Base-by-base conservation (phyloP, 2,329 filamentous ascomycete genomes). In the Parafenestella ontariensis region DNA sequence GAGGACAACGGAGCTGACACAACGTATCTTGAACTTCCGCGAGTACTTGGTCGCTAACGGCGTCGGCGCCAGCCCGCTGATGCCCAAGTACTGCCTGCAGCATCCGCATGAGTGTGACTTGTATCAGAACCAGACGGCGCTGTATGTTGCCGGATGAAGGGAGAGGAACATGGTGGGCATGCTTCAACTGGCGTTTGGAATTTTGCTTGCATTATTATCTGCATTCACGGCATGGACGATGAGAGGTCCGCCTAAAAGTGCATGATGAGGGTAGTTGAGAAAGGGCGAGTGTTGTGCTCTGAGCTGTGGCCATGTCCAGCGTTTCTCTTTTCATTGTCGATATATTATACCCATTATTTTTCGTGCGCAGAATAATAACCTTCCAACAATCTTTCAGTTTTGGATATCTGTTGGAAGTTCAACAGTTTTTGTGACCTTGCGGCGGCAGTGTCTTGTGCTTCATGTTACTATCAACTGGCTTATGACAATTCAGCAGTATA, bases 21-120 rank as follows among this genome's bases (percentile, higher is more conserved):
- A 84, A 72, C 77, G 84, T 5, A 81, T 86, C 46, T 64, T 85
- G 10, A 86, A 86, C 68, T 86, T 86, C 74, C 77, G 84, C 34
- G 84, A 86, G 73, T 86, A 85, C 57, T 74, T 86, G 6, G 78
- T 86, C 46, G 82, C 82, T 1, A 83, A 80, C 59, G 82, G 82
- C 2, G 75, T 86, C 1, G 70, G 73, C 58, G 84, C 83, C 10
- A 68, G 78, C 18, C 78, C 80, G 2, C 59, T 86, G 49, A 79
- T 84, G 69, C 82, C 84, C 10, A 85, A 85, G 73, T 86, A 85
- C 64, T 87, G 84, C 64, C 59, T 83, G 45, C 78, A 83, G 73
- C 79, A 86, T 63, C 83, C 84, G 11, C 84, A 87, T 68, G 77
- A 80, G 47, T 86, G 84, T 59, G 84, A 86, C 69, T 63, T 85